Evolutionary conservation across 2,329 filamentous ascomycete species (phyloP).

Genomic region (Lachnellula occidentalis): DNA sequence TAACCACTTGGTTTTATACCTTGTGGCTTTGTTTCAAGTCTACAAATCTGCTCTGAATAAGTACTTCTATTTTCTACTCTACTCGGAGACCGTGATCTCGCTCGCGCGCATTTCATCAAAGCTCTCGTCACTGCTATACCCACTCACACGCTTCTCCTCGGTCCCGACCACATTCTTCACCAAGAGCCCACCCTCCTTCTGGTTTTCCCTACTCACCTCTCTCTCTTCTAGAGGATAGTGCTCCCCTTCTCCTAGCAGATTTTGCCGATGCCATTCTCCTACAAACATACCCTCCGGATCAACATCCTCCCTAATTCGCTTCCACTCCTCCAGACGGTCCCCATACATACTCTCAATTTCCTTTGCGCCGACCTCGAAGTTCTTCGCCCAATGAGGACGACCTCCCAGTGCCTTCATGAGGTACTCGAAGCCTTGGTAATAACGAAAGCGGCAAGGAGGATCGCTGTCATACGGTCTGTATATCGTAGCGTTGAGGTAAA

Average conservation of each 20-base stretch:
- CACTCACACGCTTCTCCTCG: constrained; percentile 11
- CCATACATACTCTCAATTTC: constrained; percentile 67
- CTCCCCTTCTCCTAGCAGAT: constrained; percentile 43
- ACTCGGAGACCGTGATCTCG: constrained; percentile 9
- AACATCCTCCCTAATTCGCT: constrained; percentile 60
- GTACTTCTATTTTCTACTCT: neutral
- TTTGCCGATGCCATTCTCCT: constrained; percentile 80
- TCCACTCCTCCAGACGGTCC: constrained; percentile 59
- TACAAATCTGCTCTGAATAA: no score
- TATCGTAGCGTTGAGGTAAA: constrained; percentile 86
- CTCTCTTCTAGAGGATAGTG: constrained; percentile 26
- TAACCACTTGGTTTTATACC: no score
- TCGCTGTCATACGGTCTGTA: constrained; percentile 77
- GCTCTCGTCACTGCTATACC: constrained; percentile 21
- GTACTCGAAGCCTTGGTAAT: constrained; percentile 88
- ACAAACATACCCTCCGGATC: constrained; percentile 85
- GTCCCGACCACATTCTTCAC: constrained; percentile 18
- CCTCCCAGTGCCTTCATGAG: constrained; percentile 82
- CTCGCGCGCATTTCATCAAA: constrained; percentile 26
- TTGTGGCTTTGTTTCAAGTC: neutral
- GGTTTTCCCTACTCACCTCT: constrained; percentile 21
- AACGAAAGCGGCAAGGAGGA: constrained; percentile 68
- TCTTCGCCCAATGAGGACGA: constrained; percentile 89
- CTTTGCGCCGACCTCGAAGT: constrained; percentile 59
- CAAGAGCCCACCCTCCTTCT: constrained; percentile 22